phyloP scores from a whole-genome alignment of 2,329 filamentous ascomycete species.

The Exophiala alcalophila region DNA sequence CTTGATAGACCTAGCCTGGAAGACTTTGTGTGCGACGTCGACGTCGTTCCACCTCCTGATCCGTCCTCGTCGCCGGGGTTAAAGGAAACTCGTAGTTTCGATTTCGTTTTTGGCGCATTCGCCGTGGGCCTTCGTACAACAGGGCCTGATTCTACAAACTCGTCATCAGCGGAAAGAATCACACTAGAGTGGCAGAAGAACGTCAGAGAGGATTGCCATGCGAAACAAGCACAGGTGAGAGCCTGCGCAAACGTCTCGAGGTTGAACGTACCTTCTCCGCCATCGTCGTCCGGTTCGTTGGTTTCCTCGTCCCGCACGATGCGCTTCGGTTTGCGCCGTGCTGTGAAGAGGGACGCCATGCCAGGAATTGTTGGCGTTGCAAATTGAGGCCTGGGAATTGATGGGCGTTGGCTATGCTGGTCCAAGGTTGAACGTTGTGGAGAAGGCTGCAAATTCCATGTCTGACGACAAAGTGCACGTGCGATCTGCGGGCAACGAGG shows the following conservation, averaged over 20 bases:
- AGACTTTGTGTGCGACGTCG: constrained; percentile 5
- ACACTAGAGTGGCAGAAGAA: constrained; percentile 13
- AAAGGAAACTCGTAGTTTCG: constrained; percentile 74
- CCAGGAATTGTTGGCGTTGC: too few relatives aligned
- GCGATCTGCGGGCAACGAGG: too few relatives aligned
- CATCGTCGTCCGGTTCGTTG: constrained; percentile 52
- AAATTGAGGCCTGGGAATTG: too few relatives aligned
- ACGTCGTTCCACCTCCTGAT: constrained; percentile 30
- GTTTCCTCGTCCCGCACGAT: constrained; percentile 76
- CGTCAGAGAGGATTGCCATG: constrained; percentile 15
- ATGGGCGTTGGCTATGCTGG: too few relatives aligned
- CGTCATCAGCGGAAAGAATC: constrained; percentile 33
- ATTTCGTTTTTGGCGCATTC: constrained; percentile 65
- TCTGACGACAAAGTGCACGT: too few relatives aligned
- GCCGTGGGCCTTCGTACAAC: constrained; percentile 53
- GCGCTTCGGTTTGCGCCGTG: constrained; percentile 48
- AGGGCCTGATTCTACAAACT: constrained; percentile 42
- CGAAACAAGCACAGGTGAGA: background rate
- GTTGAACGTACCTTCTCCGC: constrained; percentile 48
- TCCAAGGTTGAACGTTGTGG: too few relatives aligned
- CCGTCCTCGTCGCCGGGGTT: constrained; percentile 59
- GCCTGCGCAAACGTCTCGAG: too few relatives aligned
- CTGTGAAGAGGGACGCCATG: constrained; percentile 59
- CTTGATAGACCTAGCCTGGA: constrained; percentile 22
- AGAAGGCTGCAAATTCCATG: too few relatives aligned